Evolutionary conservation across 192 early-diverging fungal species (phyloP), one percentile per base, ranked within the genome.

Genomic region (Glomus cerebriforme): DNA sequence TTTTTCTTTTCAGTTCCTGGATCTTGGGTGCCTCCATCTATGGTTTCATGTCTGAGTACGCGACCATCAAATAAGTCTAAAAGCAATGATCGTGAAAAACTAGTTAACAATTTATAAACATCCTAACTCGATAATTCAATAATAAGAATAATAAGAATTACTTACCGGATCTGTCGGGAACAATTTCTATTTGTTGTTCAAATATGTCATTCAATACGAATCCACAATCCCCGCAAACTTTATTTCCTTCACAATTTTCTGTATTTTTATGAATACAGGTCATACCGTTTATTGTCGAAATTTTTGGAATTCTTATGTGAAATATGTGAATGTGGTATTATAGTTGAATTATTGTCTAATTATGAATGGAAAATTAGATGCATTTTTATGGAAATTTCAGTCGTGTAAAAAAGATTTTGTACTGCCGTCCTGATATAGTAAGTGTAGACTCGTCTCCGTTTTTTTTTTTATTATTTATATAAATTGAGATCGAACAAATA

Each of bases 21-120:
- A 32, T 66, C 64, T 19, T 32, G 27, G 3, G 29, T 66, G 13
- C 29, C 19, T 32, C 64, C 64, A 6, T 66, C 64, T 13, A 66
- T 27, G 13, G 64, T 31, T 66, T 66, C 31, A 19, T 9, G 64
- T 66, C 26, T 32, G 4, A 66, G 9, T 29, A 31, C 19, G 19
- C 64, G 64, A 34, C 64, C 64, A 19, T 66, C 64, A 32, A 34
- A 66, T 31, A 66, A 31, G 32, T 66, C 64, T 66, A 43, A 43
- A 43, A 12, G 39, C n/a, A n/a, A n/a, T n/a, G n/a, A n/a, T n/a
- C n/a, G 31, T 31, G 17, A 32, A 32, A 19, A 17, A 66, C 17
- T 32, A 15, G 27, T 66, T 13, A n/a, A n/a, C 5, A 66, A 17
- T 32, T 6, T 19, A 32, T 31, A 32, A 31, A 19, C 6, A 32